Conservation (phyloP, 2,329 filamentous ascomycete species). For the Trichoderma sp. region DNA sequence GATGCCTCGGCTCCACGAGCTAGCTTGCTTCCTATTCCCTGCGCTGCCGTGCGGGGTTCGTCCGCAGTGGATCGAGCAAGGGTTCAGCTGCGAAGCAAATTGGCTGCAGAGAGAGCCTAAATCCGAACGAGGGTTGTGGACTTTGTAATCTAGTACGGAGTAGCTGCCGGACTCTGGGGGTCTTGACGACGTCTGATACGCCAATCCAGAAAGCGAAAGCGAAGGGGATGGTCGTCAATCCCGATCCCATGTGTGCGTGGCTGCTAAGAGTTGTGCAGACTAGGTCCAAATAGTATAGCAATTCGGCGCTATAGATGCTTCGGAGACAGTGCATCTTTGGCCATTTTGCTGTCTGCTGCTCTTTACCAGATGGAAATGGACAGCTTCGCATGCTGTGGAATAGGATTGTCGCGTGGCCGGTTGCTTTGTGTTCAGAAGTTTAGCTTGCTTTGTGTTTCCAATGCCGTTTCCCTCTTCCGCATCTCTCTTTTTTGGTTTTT, state of each 20-base stretch:
- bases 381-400: conserved; percentile 1
- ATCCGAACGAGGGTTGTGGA: neutral
- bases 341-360: neutral
- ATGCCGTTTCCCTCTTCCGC: neutral
- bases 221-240: neutral
- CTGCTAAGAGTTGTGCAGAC: neutral
- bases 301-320: neutral
- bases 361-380: neutral
- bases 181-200: neutral
- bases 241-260: neutral
- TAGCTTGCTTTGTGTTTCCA: neutral
- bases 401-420: neutral
- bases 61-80: conserved; percentile 7
- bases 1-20: conserved; percentile 15
- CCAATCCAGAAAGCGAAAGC: neutral
- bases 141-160: neutral
- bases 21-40: neutral
- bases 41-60: conserved; percentile 12
- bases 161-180: neutral
- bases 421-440: neutral
- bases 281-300: neutral
- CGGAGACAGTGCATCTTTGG: neutral
- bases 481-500: neutral
- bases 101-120: neutral
- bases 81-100: neutral